Evolutionary conservation across 352 stramenopile species (phyloP), one percentile per base, ranked within the genome.

Genomic region (Globisporangium splendens): DNA sequence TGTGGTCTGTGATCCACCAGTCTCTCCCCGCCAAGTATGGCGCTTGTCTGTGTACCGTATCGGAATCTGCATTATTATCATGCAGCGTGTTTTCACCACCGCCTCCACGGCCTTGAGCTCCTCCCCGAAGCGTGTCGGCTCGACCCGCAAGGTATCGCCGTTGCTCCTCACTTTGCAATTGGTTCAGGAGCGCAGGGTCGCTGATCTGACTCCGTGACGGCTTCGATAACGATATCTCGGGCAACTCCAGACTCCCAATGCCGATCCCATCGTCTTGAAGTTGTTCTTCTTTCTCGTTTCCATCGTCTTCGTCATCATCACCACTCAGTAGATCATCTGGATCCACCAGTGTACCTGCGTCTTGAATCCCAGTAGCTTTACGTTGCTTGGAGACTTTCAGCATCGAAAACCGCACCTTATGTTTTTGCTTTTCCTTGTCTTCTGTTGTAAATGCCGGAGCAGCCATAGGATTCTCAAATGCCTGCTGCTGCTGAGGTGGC

Each of bases 1-100:
- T 70, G 21, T 75, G 64, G 24, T 91, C 60, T 1, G 66, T 70
- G 50, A 91, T 86, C 83, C 83, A 93, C 83, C 83, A 93, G 50
- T 90, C 83, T 18, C 83, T 67, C 0, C 81, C 83, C 15, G 62
- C 47, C 12, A 86, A 65, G 47, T 91, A 93, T 2, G 83, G 68
- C 0, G 61, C 62, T 10, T 51, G 63, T 51, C 66, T 65, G 28
- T 42, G 38, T 24, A 22, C 46, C 28, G 39, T 41, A 11, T 60
- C 56, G 11, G 54, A 63, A 2, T 63, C 66, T 0, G 61, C 20
- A 13, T 35, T 41, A 2, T 44, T 60, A 8, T 13, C 61, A 50
- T 41, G 60, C 12, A 50, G 41, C 0, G 24, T 14, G 3, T n/a
- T 60, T 7, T 38, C 24, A 24, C n/a, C 22, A 14, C 46, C 42